Evolutionary conservation across 768 basidiomycete species (phyloP), one percentile per base, ranked within the genome.

Genomic region (Tulasnella calospora): DNA sequence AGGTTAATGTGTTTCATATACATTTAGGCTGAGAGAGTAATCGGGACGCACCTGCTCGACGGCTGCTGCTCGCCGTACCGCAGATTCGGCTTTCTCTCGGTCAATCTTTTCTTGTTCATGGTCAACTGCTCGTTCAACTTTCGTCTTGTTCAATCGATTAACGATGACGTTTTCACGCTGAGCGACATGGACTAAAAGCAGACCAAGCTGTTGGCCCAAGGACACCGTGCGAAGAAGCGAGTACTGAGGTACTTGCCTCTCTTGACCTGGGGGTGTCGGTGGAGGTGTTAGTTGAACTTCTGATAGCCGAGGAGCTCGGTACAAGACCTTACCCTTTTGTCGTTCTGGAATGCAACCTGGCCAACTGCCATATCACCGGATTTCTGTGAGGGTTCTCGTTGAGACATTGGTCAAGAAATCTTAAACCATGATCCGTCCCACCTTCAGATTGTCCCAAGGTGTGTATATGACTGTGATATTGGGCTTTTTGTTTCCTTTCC

Each of bases 361-460:
- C 98, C 98, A 3, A 97, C 92, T 3, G 94, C 96, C 95, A 98
- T 98, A 83, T 97, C 95, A 3, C 97, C 97, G 9, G 93, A 92
- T 94, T 99, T 99, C 94, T 96, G 82, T 13, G 21, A 69, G 2
- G 71, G 72, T 33, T 13, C 55, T 30, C 61, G 35, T 12, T 38
- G n/a, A 36, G 5, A 3, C 57, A 19, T 6, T 6, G 36, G n/a
- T 21, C 30, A 30, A 47, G 19, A 51, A n/a, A n/a, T 40, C 38
- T 30, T 30, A 7, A 38, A 69, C 35, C 15, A 21, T 30, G 3
- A 27, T 5, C 17, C 46, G 19, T 80, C 85, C 21, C 73, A 95
- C 95, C 90, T 97, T 96, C 78, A 99, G 87, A 83, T 99, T 99
- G 79, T 91, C 89, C 15, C 90, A 94, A 0, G 96, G 96, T 0